Evolutionary conservation across 1,284 basidiomycete genomes (phyloP).

Genomic region (Afroboletus lepidellus): DNA sequence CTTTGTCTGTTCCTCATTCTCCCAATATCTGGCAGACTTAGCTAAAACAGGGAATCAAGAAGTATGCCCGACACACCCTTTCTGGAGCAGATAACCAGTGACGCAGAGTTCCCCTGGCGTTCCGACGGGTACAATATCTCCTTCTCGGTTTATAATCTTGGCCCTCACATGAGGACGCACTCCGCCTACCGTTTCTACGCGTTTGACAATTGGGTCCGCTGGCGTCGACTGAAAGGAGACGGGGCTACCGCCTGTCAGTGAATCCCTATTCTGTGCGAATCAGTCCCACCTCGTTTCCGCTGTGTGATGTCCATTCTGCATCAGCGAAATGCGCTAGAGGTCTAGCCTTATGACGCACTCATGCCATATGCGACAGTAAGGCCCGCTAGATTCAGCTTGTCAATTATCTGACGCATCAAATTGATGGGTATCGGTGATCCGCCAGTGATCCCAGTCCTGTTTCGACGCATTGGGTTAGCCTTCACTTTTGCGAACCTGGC

Average conservation of each 20-base stretch:
- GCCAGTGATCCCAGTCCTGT: conserved; percentile 76
- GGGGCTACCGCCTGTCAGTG: conserved; percentile 46
- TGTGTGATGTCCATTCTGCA: conserved; percentile 42
- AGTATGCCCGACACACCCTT: conserved; percentile 43
- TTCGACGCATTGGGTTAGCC: background rate
- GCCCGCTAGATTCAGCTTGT: conserved; percentile 63
- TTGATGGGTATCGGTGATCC: conserved; percentile 79
- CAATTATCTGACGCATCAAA: conserved; percentile 70
- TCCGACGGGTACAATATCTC: conserved; percentile 63
- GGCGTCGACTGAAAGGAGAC: conserved; percentile 79
- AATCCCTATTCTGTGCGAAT: background rate
- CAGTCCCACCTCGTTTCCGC: conserved; percentile 55
- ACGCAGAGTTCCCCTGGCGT: conserved; percentile 75
- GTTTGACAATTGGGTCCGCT: conserved; percentile 65
- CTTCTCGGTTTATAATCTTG: conserved; percentile 62
- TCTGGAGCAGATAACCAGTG: conserved; percentile 75
- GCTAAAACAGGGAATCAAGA: background rate
- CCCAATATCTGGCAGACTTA: conserved; percentile 63
- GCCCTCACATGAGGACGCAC: conserved; percentile 77
- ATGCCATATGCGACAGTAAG: conserved; percentile 81
- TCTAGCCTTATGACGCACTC: conserved; percentile 67
- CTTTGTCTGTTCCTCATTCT: conserved; percentile 68
- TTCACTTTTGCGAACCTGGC: background rate
- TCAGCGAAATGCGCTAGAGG: conserved; percentile 19
- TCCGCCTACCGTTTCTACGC: conserved; percentile 78